phyloP scores from a whole-genome alignment of 176 grass and related monocot genomes.

The Carex cristatella region DNA sequence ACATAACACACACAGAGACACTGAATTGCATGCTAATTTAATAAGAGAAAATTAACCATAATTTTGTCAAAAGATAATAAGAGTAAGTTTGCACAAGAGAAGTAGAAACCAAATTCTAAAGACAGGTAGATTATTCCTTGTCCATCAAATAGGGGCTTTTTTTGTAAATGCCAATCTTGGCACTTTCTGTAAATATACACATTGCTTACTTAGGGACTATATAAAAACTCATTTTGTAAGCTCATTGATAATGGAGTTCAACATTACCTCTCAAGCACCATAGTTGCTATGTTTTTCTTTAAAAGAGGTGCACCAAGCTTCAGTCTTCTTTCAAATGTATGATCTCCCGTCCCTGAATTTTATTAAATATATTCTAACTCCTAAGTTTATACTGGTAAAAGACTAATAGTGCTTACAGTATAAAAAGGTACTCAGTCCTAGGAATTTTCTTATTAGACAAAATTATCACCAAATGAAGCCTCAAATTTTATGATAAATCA shows the following conservation, averaged over 20 bases:
- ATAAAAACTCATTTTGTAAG: not conserved
- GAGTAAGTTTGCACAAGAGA: not conserved
- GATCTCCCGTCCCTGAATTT: slow-evolving; percentile 81
- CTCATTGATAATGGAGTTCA: not conserved
- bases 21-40: not conserved
- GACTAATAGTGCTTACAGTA: not conserved
- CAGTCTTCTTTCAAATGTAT: slow-evolving; percentile 92
- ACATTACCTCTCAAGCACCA: slow-evolving; percentile 97
- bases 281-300: slow-evolving; percentile 94
- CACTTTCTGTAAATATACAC: not conserved
- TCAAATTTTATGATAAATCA: not conserved
- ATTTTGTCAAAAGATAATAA: not conserved
- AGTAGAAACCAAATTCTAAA: not conserved
- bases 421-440: not conserved
- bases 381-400: not conserved
- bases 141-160: not conserved
- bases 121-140: not conserved
- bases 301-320: slow-evolving; percentile 74
- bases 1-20: not conserved
- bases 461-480: not conserved
- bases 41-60: not conserved
- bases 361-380: slow-evolving; percentile 3
- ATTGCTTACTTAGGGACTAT: not conserved
- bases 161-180: slow-evolving; percentile 1
- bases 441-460: not conserved